Evolutionary conservation across 805 yeast species (phyloP).

Genomic region (Sungouiozyma ichnusensis): DNA sequence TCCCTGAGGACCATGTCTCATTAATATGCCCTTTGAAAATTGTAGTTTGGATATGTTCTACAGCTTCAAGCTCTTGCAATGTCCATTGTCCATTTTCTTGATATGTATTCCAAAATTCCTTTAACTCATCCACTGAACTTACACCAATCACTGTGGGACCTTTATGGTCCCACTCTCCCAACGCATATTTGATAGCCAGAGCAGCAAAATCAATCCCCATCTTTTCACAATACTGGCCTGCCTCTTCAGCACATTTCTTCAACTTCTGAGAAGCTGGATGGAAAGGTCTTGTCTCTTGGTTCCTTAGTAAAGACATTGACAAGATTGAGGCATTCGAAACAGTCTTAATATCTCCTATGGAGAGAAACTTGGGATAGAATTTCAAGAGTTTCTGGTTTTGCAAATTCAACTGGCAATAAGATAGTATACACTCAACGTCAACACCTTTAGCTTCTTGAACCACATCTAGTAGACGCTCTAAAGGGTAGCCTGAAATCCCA

Average conservation of each 20-base stretch:
- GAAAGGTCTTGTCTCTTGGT: slow-evolving; percentile 56
- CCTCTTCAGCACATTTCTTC: slow-evolving; percentile 34
- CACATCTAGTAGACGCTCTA: slow-evolving; percentile 49
- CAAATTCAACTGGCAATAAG: slow-evolving; percentile 72
- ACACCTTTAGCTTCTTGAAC: slow-evolving; percentile 36
- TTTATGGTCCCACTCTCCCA: slow-evolving; percentile 42
- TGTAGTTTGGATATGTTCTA: slow-evolving; percentile 33
- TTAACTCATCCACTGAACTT: slow-evolving; percentile 51
- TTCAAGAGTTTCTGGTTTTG: slow-evolving; percentile 54
- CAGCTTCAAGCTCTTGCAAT: slow-evolving; percentile 34
- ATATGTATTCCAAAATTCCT: slow-evolving; percentile 44
- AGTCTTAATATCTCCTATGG: slow-evolving; percentile 43
- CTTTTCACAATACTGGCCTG: slow-evolving; percentile 37
- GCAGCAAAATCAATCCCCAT: slow-evolving; percentile 63
- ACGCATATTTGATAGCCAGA: slow-evolving; percentile 67
- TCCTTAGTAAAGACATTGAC: slow-evolving; percentile 75
- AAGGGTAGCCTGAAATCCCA: slow-evolving; percentile 85
- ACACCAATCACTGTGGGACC: slow-evolving; percentile 75
- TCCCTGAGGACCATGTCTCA: slow-evolving; percentile 52
- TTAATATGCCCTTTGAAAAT: slow-evolving; percentile 46
- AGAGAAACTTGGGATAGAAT: slow-evolving; percentile 38
- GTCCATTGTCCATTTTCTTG: slow-evolving; percentile 25
- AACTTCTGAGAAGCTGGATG: slow-evolving; percentile 69
- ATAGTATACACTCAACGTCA: slow-evolving; percentile 64
- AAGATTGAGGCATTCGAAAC: slow-evolving; percentile 78